Conservation (phyloP, 768 basidiomycete genomes). For the Termitomyces bulborhizus region DNA sequence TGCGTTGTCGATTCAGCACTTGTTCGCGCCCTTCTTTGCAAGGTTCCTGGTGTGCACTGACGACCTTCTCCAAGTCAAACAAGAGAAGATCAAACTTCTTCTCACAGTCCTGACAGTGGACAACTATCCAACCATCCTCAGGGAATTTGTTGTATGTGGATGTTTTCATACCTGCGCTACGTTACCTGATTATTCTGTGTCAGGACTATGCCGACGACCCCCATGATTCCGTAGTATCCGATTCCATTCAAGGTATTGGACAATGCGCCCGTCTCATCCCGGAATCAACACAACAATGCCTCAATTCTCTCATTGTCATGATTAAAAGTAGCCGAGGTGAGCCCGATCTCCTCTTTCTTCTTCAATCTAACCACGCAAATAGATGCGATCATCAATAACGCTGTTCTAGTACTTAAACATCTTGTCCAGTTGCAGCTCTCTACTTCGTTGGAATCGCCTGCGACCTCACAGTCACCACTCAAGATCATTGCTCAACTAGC, state of each 20-base stretch:
- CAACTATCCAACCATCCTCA: constrained; percentile 64
- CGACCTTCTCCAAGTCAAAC: constrained; percentile 63
- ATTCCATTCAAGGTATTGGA: constrained; percentile 76
- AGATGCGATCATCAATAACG: constrained; percentile 76
- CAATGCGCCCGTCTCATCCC: constrained; percentile 65
- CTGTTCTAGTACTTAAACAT: constrained; percentile 80
- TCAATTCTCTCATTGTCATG: constrained; percentile 71
- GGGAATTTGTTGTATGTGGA: constrained; percentile 75
- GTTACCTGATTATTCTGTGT: background rate
- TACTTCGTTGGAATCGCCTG: constrained; percentile 18
- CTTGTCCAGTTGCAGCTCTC: constrained; percentile 68
- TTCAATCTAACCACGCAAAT: background rate
- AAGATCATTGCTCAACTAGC: constrained; percentile 78
- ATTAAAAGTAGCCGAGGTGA: constrained; percentile 72
- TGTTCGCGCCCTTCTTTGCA: constrained; percentile 57
- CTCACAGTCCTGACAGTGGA: constrained; percentile 57
- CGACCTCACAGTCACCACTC: constrained; percentile 37
- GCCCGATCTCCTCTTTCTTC: constrained; percentile 16
- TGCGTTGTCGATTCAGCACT: constrained; percentile 32
- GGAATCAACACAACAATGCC: constrained; percentile 62
- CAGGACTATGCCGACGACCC: constrained; percentile 82
- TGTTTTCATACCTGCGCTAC: background rate
- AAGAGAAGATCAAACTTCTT: constrained; percentile 70
- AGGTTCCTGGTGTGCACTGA: constrained; percentile 66
- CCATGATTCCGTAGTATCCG: constrained; percentile 64